These are phyloP conservation scores for Fraxinus sp. DNA, from an alignment of 305 asterid species.

Conservation along the genomic window DNA sequence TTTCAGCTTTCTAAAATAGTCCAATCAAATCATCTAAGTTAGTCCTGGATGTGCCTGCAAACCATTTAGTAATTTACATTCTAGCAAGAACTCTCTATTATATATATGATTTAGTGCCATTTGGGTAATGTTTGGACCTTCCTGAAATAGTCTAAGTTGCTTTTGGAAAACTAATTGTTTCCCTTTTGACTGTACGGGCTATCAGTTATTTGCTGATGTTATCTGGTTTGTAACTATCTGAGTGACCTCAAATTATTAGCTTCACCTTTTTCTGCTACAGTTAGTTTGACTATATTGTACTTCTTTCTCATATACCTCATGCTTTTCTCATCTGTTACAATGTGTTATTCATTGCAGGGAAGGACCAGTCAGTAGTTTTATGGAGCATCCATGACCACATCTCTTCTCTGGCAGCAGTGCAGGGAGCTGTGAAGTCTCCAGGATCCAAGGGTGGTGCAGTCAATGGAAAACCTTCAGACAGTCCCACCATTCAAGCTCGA, in stretches of 20 bases:
- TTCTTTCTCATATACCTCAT: background rate
- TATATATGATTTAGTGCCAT: background rate
- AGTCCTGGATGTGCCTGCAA: background rate
- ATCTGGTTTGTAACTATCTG: background rate
- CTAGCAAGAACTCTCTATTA: background rate
- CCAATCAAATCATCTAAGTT: background rate
- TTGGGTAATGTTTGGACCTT: background rate
- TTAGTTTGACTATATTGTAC: background rate
- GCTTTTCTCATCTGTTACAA: background rate
- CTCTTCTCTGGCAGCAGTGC: constrained; percentile 45
- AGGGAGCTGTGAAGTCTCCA: constrained; percentile 38
- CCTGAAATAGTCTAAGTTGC: background rate
- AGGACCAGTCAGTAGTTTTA: constrained; percentile 49
- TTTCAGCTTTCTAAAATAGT: background rate
- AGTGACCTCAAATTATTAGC: background rate
- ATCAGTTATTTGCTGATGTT: background rate
- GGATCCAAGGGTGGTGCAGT: constrained; percentile 36
- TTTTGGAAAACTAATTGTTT: background rate
- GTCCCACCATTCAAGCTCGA: constrained; percentile 46
- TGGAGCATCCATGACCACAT: constrained; percentile 58
- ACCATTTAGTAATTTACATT: background rate
- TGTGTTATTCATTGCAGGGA: constrained; percentile 34
- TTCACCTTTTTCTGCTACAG: background rate
- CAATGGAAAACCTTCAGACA: constrained; percentile 28
- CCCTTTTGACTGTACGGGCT: background rate